Base-by-base conservation (phyloP, 2,329 filamentous ascomycete species). In the Trichoderma arundinaceum region DNA sequence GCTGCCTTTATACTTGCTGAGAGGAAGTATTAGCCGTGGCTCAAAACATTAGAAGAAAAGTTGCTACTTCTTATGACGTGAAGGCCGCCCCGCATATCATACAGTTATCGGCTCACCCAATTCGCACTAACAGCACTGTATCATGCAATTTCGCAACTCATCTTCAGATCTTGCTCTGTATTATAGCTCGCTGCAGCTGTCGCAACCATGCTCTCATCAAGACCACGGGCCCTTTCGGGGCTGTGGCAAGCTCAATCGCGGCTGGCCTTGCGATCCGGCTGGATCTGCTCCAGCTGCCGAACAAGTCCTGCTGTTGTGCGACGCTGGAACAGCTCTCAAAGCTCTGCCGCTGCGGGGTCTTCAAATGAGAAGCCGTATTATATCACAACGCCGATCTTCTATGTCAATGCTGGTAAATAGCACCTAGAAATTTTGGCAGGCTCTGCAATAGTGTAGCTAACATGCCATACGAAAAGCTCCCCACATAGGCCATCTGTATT, bases 301-400 rank as follows among this genome's bases (percentile, higher is more conserved):
- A 64, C 69, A 38, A 71, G 69, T 39, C 67, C 67, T 41, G 62
- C 66, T 19, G 64, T 68, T 7, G 64, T 69, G 60, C 69, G 67
- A 19, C 74, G 75, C 66, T 77, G 75, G 73, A 75, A 67, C 65
- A 77, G 75, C 72, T 74, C 74, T 13, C 67, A 70, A 52, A 74
- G 69, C 71, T 72, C 63, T 66, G 49, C 22, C 71, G 72, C 63
- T 66, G 49, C 22, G 58, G 57, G 48, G 60, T 48, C 52, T 56
- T 54, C 63, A 1, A 58, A 39, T 38, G 70, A 74, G 67, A 98
- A 98, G 81, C 93, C 94, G 8, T 97, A 90, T 81, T 99, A 98
- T 82, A 84, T 97, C 73, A 98, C 95, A 5, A 96, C 93, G 8
- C 95, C 95, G 2, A 99, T 99, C 66, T 99, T 98, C 82, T 99